Percentiles rank a stretch among this genome's conserved stretches.
These are phyloP conservation scores for Helicocarpus griseus DNA, from an alignment of 2,329 filamentous ascomycete genomes.

Conservation along the genomic window DNA sequence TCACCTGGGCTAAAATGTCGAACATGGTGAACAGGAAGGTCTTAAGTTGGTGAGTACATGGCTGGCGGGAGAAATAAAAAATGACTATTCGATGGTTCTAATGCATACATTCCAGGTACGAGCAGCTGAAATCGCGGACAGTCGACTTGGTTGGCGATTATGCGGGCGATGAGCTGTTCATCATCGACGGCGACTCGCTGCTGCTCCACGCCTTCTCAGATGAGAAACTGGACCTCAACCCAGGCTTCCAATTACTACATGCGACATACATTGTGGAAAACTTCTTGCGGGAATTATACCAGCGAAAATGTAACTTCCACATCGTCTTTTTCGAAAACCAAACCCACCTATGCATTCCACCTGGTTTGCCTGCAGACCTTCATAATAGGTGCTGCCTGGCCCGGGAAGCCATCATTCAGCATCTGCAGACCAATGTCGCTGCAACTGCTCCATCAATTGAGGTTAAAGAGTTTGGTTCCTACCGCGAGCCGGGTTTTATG, in stretches of 20 bases:
- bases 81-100: neutral
- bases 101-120: conserved; percentile 27
- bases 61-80: no score
- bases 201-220: conserved; percentile 55
- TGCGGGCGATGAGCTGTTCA: conserved; percentile 61
- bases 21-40: neutral
- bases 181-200: conserved; percentile 65
- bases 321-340: conserved; percentile 56
- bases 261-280: conserved; percentile 59
- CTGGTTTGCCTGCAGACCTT: conserved; percentile 22
- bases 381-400: conserved; percentile 51
- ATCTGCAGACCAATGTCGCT: conserved; percentile 44
- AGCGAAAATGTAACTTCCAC: conserved; percentile 61
- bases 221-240: conserved; percentile 50
- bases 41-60: neutral
- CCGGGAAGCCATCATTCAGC: conserved; percentile 54
- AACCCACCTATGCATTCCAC: conserved; percentile 45
- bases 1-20: no score
- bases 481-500: conserved; percentile 42
- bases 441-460: conserved; percentile 30
- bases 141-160: conserved; percentile 67
- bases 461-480: conserved; percentile 40
- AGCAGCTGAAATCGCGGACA: conserved; percentile 32
- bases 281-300: conserved; percentile 51
- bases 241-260: conserved; percentile 62